Percentiles rank a stretch among this genome's conserved stretches.
Evolutionary conservation across 2,329 filamentous ascomycete genomes (phyloP).

Genomic region (Talaromyces islandicus): DNA sequence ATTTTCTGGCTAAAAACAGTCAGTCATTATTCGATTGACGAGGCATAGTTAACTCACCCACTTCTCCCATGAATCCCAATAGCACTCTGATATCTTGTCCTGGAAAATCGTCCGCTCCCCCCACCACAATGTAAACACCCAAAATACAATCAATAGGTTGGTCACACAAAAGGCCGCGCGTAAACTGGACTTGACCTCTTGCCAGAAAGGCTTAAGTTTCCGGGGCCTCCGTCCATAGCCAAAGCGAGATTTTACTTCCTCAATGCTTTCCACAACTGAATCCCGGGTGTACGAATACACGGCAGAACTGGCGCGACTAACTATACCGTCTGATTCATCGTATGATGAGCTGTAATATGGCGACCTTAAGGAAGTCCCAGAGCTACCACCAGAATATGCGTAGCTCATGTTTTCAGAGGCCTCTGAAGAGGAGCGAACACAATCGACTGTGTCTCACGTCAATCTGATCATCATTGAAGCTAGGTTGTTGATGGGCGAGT

Average conservation of each 20-base stretch:
- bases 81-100: constrained; percentile 63
- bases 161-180: constrained; percentile 41
- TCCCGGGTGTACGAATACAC: constrained; percentile 18
- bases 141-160: constrained; percentile 63
- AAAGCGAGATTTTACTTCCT: constrained; percentile 9
- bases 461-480: constrained; percentile 4
- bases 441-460: not conserved
- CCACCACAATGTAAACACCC: constrained; percentile 74
- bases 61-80: constrained; percentile 83
- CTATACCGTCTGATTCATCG: constrained; percentile 8
- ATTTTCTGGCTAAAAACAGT: constrained; percentile 58
- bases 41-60: constrained; percentile 59
- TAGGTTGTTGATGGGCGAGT: not conserved
- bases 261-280: constrained; percentile 15
- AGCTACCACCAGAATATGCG: constrained; percentile 23
- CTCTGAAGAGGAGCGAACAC: not conserved
- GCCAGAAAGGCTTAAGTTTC: constrained; percentile 14
- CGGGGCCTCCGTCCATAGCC: constrained; percentile 6
- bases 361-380: constrained; percentile 21
- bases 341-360: constrained; percentile 14
- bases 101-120: constrained; percentile 77
- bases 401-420: constrained; percentile 25
- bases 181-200: constrained; percentile 11
- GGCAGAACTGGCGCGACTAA: constrained; percentile 13
- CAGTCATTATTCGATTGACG: not conserved